Percentiles rank a stretch among this genome's conserved stretches.
Conservation (phyloP, 768 basidiomycete species). For the Dendrothele bispora region DNA sequence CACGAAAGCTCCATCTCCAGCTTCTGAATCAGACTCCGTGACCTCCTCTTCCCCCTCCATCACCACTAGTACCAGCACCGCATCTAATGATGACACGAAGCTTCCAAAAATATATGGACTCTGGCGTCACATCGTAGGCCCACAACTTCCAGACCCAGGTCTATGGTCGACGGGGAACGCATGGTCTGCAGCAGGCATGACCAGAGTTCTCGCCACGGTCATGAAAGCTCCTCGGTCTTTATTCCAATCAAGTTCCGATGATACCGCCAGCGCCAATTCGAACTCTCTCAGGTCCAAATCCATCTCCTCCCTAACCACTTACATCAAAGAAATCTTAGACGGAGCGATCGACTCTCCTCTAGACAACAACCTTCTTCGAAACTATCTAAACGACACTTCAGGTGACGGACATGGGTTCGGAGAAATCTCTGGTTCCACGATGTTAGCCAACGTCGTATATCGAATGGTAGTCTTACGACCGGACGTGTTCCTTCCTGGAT, state of each 20-base stretch:
- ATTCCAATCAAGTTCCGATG: too few relatives aligned
- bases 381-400: conserved; percentile 35
- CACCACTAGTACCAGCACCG: conserved; percentile 25
- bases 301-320: conserved; percentile 28
- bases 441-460: conserved; percentile 40
- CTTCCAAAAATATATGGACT: too few relatives aligned
- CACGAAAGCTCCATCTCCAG: too few relatives aligned
- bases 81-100: too few relatives aligned
- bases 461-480: conserved; percentile 28
- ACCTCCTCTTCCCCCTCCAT: conserved; percentile 26
- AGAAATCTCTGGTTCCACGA: conserved; percentile 41
- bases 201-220: conserved; percentile 37
- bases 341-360: conserved; percentile 27
- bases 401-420: conserved; percentile 35
- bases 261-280: too few relatives aligned
- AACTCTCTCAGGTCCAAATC: conserved; percentile 23
- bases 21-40: too few relatives aligned
- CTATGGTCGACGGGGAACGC: conserved; percentile 22
- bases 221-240: conserved; percentile 44
- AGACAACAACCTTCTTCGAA: conserved; percentile 38
- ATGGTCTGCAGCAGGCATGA: conserved; percentile 21
- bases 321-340: conserved; percentile 47
- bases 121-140: conserved; percentile 36
- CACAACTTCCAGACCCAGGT: conserved; percentile 16
- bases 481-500: conserved; percentile 11